phyloP scores from a whole-genome alignment of 345 rosid species.

The Sonneratia alba region DNA sequence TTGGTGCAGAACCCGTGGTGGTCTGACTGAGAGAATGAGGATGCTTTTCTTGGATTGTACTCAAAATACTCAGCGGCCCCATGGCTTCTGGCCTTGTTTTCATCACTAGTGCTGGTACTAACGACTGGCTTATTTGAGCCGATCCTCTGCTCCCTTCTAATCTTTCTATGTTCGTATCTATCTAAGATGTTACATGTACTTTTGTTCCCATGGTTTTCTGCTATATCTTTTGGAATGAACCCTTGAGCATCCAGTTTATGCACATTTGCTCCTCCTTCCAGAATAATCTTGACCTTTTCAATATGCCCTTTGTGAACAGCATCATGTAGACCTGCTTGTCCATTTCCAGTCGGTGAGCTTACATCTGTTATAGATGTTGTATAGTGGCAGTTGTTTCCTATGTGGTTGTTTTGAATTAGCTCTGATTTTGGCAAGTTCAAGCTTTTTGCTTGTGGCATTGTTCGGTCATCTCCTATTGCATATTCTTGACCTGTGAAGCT shows the following conservation, averaged over 20 bases:
- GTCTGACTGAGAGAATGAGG: conserved; percentile 24
- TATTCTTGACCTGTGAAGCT: conserved; percentile 20
- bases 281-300: conserved; percentile 52
- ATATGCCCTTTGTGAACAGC: conserved; percentile 40
- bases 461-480: conserved; percentile 16
- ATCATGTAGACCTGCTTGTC: conserved; percentile 38
- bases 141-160: conserved; percentile 38
- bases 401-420: background rate
- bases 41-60: conserved; percentile 14
- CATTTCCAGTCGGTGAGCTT: conserved; percentile 22
- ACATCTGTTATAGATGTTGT: conserved; percentile 12
- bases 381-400: background rate
- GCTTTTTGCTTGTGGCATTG: conserved; percentile 16
- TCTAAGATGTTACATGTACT: conserved; percentile 39
- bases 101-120: conserved; percentile 11
- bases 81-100: conserved; percentile 17
- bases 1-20: conserved; percentile 14
- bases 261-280: conserved; percentile 37
- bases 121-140: conserved; percentile 23
- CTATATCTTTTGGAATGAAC: conserved; percentile 38
- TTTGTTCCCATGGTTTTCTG: conserved; percentile 38
- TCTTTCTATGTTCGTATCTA: conserved; percentile 29
- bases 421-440: conserved; percentile 12
- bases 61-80: conserved; percentile 17
- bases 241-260: conserved; percentile 44